Percentiles rank a stretch among this genome's conserved stretches.
phyloP scores from a whole-genome alignment of 768 basidiomycete species.

The Phylloporus sp. region DNA sequence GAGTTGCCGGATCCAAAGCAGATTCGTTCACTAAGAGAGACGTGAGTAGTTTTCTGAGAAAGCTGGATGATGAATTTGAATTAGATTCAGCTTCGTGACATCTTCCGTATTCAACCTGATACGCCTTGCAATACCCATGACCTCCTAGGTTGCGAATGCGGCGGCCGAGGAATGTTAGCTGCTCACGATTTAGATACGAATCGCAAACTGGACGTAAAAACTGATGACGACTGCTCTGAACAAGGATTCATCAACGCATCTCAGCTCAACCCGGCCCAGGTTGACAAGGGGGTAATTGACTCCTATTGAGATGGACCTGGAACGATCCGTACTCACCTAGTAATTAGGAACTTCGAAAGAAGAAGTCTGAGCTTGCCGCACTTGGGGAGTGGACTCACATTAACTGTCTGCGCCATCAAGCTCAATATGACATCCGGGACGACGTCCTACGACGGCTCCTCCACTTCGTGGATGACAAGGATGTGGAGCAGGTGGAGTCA shows the following conservation, averaged over 20 bases:
- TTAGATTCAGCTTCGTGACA: constrained; percentile 69
- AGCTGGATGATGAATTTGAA: constrained; percentile 3
- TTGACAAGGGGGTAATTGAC: constrained; percentile 47
- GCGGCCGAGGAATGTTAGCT: constrained; percentile 19
- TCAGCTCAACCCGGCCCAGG: constrained; percentile 45
- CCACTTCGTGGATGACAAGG: constrained; percentile 16
- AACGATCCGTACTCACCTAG: constrained; percentile 1
- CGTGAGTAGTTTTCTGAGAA: constrained; percentile 40
- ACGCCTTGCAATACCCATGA: constrained; percentile 93
- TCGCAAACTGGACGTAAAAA: constrained; percentile 24
- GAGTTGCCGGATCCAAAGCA: constrained; percentile 56
- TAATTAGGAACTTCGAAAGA: constrained; percentile 59
- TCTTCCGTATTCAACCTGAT: constrained; percentile 80
- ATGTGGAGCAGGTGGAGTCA: constrained; percentile 6
- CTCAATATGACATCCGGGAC: constrained; percentile 56
- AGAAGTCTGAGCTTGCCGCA: constrained; percentile 63
- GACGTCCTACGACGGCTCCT: constrained; percentile 54
- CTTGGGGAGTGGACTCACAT: constrained; percentile 85
- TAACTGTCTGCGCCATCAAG: constrained; percentile 54
- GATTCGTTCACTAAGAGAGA: constrained; percentile 88
- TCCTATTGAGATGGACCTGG: not conserved
- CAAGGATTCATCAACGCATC: constrained; percentile 65
- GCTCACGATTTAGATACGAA: not conserved
- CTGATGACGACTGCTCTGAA: constrained; percentile 27
- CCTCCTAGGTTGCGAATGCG: constrained; percentile 77